Conservation (phyloP, 345 rosid genomes). For the Citrus maxima region DNA sequence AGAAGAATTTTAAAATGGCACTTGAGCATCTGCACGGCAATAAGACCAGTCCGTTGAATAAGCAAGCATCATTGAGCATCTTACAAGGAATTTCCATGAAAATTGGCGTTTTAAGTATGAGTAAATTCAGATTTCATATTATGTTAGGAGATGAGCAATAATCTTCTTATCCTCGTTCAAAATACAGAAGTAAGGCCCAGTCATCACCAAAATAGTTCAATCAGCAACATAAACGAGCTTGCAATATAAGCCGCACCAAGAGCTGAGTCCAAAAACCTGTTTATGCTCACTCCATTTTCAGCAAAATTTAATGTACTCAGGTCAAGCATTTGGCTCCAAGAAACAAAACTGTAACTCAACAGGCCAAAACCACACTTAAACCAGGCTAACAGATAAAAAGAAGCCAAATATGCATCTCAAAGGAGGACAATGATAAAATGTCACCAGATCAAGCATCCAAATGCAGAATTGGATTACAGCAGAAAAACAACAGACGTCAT, state of each 20-base stretch:
- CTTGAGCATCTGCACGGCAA: not conserved
- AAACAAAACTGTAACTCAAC: not conserved
- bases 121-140: not conserved
- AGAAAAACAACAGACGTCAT: conserved; percentile 5
- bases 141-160: not conserved
- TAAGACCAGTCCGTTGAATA: not conserved
- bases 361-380: not conserved
- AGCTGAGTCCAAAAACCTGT: not conserved
- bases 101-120: not conserved
- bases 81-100: not conserved
- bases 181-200: not conserved
- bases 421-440: not conserved
- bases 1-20: not conserved
- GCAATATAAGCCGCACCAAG: not conserved
- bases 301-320: not conserved
- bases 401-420: not conserved
- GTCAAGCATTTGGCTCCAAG: not conserved
- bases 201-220: not conserved
- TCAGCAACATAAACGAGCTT: not conserved
- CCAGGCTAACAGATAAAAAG: not conserved
- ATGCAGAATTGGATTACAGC: not conserved
- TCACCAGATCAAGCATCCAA: not conserved
- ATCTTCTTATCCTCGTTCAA: not conserved
- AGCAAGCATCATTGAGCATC: not conserved
- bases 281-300: not conserved